phyloP scores from a whole-genome alignment of 352 stramenopile species.

The Phytophthora pseudosyringae region DNA sequence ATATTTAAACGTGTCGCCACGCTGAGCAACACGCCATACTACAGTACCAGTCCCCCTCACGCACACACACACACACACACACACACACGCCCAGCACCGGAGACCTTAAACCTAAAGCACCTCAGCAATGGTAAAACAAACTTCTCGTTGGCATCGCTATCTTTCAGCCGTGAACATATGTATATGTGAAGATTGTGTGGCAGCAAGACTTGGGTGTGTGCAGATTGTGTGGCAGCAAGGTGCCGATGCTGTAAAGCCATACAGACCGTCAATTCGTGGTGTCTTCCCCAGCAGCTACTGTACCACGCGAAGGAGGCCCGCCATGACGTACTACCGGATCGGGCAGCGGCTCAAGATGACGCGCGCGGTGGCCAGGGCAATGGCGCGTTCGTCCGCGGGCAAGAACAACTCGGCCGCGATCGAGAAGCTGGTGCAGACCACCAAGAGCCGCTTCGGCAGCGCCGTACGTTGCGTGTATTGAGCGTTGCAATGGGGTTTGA shows the following conservation, averaged over 20 bases:
- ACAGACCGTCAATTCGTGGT: too few relatives aligned
- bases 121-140: background rate
- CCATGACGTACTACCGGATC: slow-evolving; percentile 79
- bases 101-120: slow-evolving; percentile 1
- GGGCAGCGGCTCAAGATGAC: slow-evolving; percentile 70
- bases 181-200: background rate
- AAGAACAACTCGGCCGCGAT: slow-evolving; percentile 54
- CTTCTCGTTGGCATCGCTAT: slow-evolving; percentile 13
- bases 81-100: too few relatives aligned
- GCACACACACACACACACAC: too few relatives aligned
- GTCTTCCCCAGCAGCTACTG: slow-evolving; percentile 13
- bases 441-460: slow-evolving; percentile 70
- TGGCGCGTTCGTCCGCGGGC: slow-evolving; percentile 60
- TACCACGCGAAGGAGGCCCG: background rate
- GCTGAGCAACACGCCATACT: slow-evolving; percentile 2
- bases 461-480: slow-evolving; percentile 45
- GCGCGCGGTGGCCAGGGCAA: slow-evolving; percentile 63
- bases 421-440: slow-evolving; percentile 68
- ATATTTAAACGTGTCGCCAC: slow-evolving; percentile 37
- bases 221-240: too few relatives aligned
- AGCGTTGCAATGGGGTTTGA: slow-evolving; percentile 7
- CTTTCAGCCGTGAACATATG: slow-evolving; percentile 27
- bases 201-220: background rate
- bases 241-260: too few relatives aligned
- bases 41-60: too few relatives aligned